Evolutionary conservation across 2,329 filamentous ascomycete species (phyloP).

Genomic region (Trichoderma simmonsii): DNA sequence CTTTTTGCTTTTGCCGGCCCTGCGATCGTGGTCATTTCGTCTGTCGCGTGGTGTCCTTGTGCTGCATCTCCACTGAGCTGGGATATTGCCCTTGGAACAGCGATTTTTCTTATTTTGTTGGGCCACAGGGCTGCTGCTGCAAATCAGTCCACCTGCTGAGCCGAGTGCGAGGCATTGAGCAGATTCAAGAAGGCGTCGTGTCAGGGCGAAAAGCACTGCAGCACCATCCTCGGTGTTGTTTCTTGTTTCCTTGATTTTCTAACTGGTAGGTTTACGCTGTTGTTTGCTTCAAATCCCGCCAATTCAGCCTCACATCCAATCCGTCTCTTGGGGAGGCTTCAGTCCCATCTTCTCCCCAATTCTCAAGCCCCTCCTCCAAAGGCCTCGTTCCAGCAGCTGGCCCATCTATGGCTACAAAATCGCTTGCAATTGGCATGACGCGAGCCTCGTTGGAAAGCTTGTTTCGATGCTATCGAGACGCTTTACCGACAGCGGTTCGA

Average conservation of each 20-base stretch:
- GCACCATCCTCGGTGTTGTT: not conserved
- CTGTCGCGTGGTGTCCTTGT: slow-evolving; percentile 16
- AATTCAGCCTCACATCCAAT: not conserved
- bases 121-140: not conserved
- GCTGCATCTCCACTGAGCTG: slow-evolving; percentile 16
- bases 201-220: not conserved
- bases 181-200: not conserved
- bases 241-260: not conserved
- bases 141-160: not conserved
- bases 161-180: not conserved
- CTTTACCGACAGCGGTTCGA: slow-evolving; percentile 2
- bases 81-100: not conserved
- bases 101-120: not conserved
- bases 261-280: not conserved
- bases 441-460: not conserved
- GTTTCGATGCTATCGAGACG: not conserved
- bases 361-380: not conserved
- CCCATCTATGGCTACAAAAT: not conserved
- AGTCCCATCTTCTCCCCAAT: not conserved
- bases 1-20: slow-evolving; percentile 9
- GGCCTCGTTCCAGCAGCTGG: not conserved
- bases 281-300: not conserved
- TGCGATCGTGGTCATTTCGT: slow-evolving; percentile 12
- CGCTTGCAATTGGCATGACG: not conserved
- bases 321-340: not conserved